Evolutionary conservation across 768 basidiomycete species (phyloP), one percentile per base, ranked within the genome.

Genomic region (Crucibulum laeve): DNA sequence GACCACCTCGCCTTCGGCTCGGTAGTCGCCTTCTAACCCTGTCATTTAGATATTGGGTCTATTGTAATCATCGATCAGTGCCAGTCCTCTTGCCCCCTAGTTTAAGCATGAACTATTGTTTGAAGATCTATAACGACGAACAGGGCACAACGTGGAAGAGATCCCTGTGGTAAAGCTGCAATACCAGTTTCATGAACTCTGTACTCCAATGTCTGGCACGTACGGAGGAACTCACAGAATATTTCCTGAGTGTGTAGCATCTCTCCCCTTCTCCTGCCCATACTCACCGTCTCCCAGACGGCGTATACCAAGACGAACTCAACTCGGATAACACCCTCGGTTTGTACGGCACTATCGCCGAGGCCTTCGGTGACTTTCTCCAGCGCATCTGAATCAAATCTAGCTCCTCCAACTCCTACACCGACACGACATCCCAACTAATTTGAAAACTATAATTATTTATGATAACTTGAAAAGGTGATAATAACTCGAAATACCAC

Each of bases 161-260:
- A n/a, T n/a, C n/a, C n/a, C n/a, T n/a, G n/a, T n/a, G n/a, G n/a
- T n/a, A n/a, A n/a, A n/a, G n/a, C n/a, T n/a, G 89, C 14, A 94
- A 94, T 57, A 96, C 94, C 5, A 96, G 94, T 61, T 99, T 98
- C 69, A 98, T 99, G 96, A 99, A 98, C 63, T 94, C 92, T 42
- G 95, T 96, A 1, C 74, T 97, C 4, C 96, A 99, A 59, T 98
- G 96, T 64, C 79, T 99, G 43, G 87, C 87, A 21, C 96, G 98
- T 60, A 90, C 86, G 5, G 77, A 82, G 37, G 93, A 97, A 58
- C 75, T 99, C 18, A 79, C 81, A 8, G 84, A 94, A 40, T 99
- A 99, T 65, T 99, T 99, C 68, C 69, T 93, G 25, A 87, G 92
- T 93, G 60, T 42, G 54, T 46, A n/a, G n/a, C n/a, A n/a, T n/a